A percentile compares a stretch with the other conserved stretches of the same genome.
Evolutionary conservation across 139 green algal species (phyloP).

Genomic region (Chlamydomonas sp.): DNA sequence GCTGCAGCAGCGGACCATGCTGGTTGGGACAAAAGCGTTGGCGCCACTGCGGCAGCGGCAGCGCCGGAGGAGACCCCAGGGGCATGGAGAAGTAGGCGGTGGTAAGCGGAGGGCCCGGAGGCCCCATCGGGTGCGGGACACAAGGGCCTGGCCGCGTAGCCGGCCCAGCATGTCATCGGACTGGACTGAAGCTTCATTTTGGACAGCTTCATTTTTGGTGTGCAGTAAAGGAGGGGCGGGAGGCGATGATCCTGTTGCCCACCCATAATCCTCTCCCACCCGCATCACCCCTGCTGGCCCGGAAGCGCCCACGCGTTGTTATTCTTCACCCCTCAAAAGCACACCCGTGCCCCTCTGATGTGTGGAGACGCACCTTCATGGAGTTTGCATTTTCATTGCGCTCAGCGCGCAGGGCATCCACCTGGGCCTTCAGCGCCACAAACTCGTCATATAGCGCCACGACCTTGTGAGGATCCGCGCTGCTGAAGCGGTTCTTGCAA

Average conservation of each 20-base stretch:
- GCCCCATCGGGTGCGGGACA: too few species aligned
- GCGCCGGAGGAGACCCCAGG: too few species aligned
- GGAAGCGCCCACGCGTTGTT: too few species aligned
- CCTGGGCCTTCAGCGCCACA: slow-evolving; percentile 63
- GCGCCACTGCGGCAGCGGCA: too few species aligned
- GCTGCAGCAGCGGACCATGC: too few species aligned
- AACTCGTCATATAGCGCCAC: slow-evolving; percentile 90
- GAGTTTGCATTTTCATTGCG: slow-evolving; percentile 88
- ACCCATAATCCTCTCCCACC: too few species aligned
- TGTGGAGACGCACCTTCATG: slow-evolving; percentile 85
- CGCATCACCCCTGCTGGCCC: too few species aligned
- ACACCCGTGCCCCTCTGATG: not conserved
- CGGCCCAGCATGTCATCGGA: too few species aligned
- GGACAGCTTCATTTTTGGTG: too few species aligned
- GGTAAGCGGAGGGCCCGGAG: not conserved
- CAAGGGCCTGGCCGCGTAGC: too few species aligned
- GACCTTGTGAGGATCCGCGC: slow-evolving; percentile 79
- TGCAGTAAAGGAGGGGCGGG: not conserved
- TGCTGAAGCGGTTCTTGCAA: slow-evolving; percentile 67
- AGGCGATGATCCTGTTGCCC: not conserved
- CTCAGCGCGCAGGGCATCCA: slow-evolving; percentile 74
- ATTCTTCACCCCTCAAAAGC: not conserved
- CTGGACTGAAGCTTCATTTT: too few species aligned
- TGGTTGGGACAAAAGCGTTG: too few species aligned
- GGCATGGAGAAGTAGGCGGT: not conserved